Evolutionary conservation across 352 stramenopile species (phyloP).

Genomic region (Hyaloperonospora brassicae): DNA sequence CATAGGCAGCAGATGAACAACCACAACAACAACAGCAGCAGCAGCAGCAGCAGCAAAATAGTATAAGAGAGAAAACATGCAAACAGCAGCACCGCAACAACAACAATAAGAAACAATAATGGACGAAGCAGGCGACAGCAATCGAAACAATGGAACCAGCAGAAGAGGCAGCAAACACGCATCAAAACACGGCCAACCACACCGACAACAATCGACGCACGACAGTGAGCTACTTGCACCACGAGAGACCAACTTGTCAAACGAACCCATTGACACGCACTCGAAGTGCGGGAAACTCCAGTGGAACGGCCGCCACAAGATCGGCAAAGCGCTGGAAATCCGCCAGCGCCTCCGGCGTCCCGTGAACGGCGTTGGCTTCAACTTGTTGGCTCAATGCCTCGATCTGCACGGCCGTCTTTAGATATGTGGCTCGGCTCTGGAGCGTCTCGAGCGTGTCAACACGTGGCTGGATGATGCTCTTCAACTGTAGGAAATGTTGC

Average conservation of each 20-base stretch:
- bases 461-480: slow-evolving; percentile 31
- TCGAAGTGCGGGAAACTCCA: slow-evolving; percentile 35
- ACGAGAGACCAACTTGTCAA: neutral
- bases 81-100: slow-evolving; percentile 1
- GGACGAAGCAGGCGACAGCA: too few relatives aligned
- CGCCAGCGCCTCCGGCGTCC: slow-evolving; percentile 36
- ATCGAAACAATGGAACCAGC: too few relatives aligned
- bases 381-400: slow-evolving; percentile 42
- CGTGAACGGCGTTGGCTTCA: slow-evolving; percentile 29
- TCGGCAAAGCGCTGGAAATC: slow-evolving; percentile 33
- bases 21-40: too few relatives aligned
- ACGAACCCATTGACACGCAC: slow-evolving; percentile 17
- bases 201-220: neutral
- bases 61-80: neutral
- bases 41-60: too few relatives aligned
- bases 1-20: slow-evolving; percentile 1
- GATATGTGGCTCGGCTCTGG: slow-evolving; percentile 35
- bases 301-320: slow-evolving; percentile 35
- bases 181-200: too few relatives aligned
- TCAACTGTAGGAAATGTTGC: slow-evolving; percentile 39
- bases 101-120: too few relatives aligned
- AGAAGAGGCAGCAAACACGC: too few relatives aligned
- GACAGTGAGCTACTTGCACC: neutral
- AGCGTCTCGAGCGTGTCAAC: slow-evolving; percentile 30
- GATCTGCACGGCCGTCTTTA: slow-evolving; percentile 40